A percentile compares a stretch with the other conserved stretches of the same genome.
Conservation (phyloP, 23 red algal species). For the Gracilaria domingensis region DNA sequence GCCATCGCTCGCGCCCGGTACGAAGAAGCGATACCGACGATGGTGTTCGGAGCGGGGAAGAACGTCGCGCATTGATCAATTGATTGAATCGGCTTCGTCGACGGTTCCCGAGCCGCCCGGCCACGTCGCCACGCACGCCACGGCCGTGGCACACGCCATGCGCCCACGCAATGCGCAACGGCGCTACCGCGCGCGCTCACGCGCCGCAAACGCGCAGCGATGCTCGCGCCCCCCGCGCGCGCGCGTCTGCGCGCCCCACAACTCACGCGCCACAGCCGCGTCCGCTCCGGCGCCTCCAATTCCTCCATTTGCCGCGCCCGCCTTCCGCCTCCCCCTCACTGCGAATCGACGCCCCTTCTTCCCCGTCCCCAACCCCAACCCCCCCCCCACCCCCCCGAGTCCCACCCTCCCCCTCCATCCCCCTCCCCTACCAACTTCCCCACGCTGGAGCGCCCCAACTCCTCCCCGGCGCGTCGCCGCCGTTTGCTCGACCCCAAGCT, state of each 20-base stretch:
- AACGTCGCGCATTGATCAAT: too few species aligned
- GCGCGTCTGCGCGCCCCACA: not conserved
- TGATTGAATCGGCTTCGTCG: too few species aligned
- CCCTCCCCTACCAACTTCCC: not conserved
- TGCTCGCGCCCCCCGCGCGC: not conserved
- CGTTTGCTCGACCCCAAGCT: conserved; percentile 30
- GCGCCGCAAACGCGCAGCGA: not conserved
- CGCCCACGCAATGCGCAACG: not conserved
- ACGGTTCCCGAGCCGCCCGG: too few species aligned
- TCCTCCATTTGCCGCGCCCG: not conserved
- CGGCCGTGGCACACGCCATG: not conserved
- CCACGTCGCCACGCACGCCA: not conserved
- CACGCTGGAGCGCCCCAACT: conserved; percentile 40
- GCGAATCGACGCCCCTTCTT: not conserved
- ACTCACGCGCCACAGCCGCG: not conserved
- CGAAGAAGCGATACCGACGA: not conserved
- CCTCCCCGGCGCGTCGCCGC: conserved; percentile 45
- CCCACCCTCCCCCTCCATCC: not conserved
- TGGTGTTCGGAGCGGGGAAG: not conserved
- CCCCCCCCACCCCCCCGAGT: not conserved
- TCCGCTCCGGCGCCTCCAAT: not conserved
- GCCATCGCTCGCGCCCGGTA: not conserved
- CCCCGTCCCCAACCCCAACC: not conserved
- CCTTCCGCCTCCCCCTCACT: not conserved
- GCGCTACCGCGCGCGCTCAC: not conserved